These are phyloP conservation scores for Babesia ovis DNA, from an alignment of 169 alveolate genomes.

Conservation along the genomic window DNA sequence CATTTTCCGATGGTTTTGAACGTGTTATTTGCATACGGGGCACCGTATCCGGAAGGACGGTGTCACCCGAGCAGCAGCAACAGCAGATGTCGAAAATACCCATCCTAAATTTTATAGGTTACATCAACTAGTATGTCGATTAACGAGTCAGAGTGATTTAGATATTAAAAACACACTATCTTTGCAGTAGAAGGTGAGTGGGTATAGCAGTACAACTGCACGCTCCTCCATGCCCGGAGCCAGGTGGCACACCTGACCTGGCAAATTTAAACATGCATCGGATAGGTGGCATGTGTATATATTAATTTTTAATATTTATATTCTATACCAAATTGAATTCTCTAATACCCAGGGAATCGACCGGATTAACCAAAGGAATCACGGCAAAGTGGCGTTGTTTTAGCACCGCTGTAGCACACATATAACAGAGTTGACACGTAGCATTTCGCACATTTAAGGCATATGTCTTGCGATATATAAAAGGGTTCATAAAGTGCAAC, in stretches of 20 bases:
- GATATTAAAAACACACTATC: not conserved
- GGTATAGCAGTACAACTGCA: not conserved
- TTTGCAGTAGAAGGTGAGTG: not conserved
- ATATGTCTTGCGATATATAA: too few species aligned
- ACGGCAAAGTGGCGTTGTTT: too few species aligned
- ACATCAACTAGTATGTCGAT: too few species aligned
- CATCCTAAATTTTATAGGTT: constrained; percentile 4
- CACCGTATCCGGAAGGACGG: constrained; percentile 6
- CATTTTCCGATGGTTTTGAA: not conserved
- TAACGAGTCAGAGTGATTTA: too few species aligned
- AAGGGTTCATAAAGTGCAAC: not conserved
- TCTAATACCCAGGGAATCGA: too few species aligned
- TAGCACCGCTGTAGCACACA: too few species aligned
- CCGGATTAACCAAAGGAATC: too few species aligned
- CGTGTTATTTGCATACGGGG: not conserved
- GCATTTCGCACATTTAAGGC: too few species aligned
- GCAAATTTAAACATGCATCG: not conserved
- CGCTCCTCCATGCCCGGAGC: constrained; percentile 11
- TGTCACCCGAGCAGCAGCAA: constrained; percentile 42
- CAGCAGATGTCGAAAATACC: constrained; percentile 53
- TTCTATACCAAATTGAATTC: too few species aligned
- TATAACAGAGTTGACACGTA: too few species aligned
- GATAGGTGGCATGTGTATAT: not conserved
- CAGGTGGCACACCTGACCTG: not conserved
- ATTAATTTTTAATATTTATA: too few species aligned